Base-by-base conservation (phyloP, 2,329 filamentous ascomycete genomes). In the Penicillium sp. region DNA sequence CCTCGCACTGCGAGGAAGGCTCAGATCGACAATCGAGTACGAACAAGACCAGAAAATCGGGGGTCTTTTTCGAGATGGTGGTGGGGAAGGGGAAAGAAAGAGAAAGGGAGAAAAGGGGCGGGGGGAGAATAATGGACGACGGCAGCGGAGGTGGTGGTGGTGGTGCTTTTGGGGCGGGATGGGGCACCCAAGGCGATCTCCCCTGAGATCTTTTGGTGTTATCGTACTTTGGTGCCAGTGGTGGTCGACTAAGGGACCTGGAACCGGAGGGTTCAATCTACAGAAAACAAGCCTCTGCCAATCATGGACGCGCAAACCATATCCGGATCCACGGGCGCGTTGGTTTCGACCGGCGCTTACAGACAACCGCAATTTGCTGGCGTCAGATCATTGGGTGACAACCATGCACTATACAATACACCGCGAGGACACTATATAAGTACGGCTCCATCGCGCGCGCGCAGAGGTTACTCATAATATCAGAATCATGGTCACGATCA, bases 1-100 rank as follows among this genome's bases (percentile, higher is more conserved):
- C 51, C 53, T 54, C 53, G 51, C 53, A 48, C 49, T 47, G 53
- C 51, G 53, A 56, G 52, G 51, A 48, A 36, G 27, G 52, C 50
- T 50, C 43, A 33, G 25, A 27, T 13, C 21, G 27, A 18, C 27
- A 43, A 41, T 33, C 17, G 43, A 37, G 33, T n/a, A 19, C 11
- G 34, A 23, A 14, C 14, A 33, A 20, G 21, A 21, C n/a, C 36
- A 19, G 42, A 33, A 36, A 33, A 34, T 31, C 29, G 27, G n/a
- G 25, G 29, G 13, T 25, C 14, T 17, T 14, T n/a, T n/a, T 27
- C 15, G 10, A 21, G 25, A 42, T 43, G 37, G 39, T 31, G 31
- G 18, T 32, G 29, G 32, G 27, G 16, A 37, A 44, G 27, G 41
- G 33, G 28, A 43, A 37, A 35, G 28, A 43, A 37, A 40, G 45